phyloP scores from a whole-genome alignment of 148 eudicot species.

The Nepenthes mirabilis region DNA sequence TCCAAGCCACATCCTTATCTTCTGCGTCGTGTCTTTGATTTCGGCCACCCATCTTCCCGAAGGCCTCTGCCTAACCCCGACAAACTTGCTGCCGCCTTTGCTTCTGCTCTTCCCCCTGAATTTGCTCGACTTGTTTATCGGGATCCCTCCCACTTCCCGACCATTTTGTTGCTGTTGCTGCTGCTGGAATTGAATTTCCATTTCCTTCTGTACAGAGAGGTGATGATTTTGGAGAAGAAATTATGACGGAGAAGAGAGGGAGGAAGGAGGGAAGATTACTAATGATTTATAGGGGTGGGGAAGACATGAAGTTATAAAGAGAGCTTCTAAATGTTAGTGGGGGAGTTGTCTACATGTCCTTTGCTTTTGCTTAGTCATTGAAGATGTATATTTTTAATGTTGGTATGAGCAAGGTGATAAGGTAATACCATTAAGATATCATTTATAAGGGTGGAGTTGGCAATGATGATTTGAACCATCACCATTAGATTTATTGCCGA shows the following conservation, averaged over 20 bases:
- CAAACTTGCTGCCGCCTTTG: conserved; percentile 33
- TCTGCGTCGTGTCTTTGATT: conserved; percentile 57
- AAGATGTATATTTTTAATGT: conserved; percentile 1
- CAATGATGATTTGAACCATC: too few relatives aligned
- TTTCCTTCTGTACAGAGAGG: neutral
- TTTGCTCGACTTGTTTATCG: conserved; percentile 9
- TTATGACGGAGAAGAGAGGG: neutral
- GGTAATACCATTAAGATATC: too few relatives aligned
- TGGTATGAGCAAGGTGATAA: neutral
- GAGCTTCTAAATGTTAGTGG: conserved; percentile 7
- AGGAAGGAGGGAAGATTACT: neutral
- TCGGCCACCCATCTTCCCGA: conserved; percentile 77
- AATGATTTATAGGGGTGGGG: neutral
- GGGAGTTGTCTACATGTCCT: conserved; percentile 5
- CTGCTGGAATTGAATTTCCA: conserved; percentile 1
- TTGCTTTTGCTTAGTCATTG: neutral
- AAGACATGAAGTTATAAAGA: neutral
- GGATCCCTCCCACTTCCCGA: conserved; percentile 8
- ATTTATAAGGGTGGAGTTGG: too few relatives aligned
- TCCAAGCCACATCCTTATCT: conserved; percentile 61
- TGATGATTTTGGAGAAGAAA: too few relatives aligned
- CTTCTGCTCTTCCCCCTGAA: conserved; percentile 4
- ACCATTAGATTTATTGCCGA: too few relatives aligned
- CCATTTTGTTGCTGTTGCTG: conserved; percentile 18
- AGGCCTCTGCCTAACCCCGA: conserved; percentile 67